Base-by-base conservation (phyloP, 768 basidiomycete species). In the Phlebiopsis gigantea region DNA sequence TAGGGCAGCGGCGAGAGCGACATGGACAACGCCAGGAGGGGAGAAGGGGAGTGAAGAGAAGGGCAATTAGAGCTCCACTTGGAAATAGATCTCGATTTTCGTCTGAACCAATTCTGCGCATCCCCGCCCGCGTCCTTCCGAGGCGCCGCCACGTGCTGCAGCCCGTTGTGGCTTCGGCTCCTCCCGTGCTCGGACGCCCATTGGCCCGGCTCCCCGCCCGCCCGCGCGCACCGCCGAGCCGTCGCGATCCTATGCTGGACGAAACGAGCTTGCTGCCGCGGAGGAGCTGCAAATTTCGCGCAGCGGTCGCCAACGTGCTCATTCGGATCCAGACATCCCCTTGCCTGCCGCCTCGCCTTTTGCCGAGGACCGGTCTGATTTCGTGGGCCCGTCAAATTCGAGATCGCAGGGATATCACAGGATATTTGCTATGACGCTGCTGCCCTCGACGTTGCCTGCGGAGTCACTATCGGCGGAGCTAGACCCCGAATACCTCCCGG, bases 51-150 rank as follows among this genome's bases (percentile, higher is more conserved):
- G 50, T 21, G 44, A 45, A 17, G 15, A 17, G n/a, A 25, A 25
- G 19, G 15, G 15, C 44, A 21, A 25, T 30, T 51, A 31, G 50
- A 51, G 50, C 31, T 25, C 25, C 31, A 49, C 29, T 49, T 49
- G 30, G 28, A 8, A n/a, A n/a, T n/a, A n/a, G 22, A 22, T 41
- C 50, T 39, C 30, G 50, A 41, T 51, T 51, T 48, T 34, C 50
- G 50, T 51, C 50, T 51, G 29, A 51, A 51, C 50, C 14, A 48
- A 31, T 51, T 24, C 30, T 41, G 50, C 50, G 50, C 29, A 51
- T 19, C 34, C 50, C 50, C 34, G 50, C 34, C 50, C 50, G 50
- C 50, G 50, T 51, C 50, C 50, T 51, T 51, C 50, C 50, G 50
- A 51, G 50, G n/a, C 50, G 47, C 29, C 50, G 50, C 44, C 50